Evolutionary conservation across 805 yeast species (phyloP), one percentile per base, ranked within the genome.

Genomic region (Hanseniaspora vineae): DNA sequence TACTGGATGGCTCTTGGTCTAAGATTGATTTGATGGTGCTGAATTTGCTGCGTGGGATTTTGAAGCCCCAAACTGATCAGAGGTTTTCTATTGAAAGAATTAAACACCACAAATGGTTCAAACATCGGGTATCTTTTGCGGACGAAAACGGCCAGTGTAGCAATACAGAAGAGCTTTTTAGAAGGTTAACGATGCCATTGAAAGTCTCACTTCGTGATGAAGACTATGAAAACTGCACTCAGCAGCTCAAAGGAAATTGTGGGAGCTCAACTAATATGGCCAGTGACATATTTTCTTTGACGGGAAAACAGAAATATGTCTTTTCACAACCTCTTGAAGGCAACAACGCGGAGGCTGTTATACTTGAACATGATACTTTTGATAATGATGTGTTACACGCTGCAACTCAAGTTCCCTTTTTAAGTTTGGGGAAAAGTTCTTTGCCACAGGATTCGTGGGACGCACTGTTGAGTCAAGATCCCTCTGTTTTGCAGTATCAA

Each of bases 51-150:
- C 62, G 81, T 45, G 71, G 75, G 46, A 62, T 80, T 23, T 54
- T 81, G 53, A 75, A 72, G 48, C 70, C 76, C 0, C 66, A 73
- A 31, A 75, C 80, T 1, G 55, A 50, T 1, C 61, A 66, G 39
- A 62, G 88, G 55, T 61, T 68, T 3, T 53, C 67, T 0, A 49
- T 78, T 44, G 62, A 60, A 0, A 64, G 58, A n/a, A 60, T 80
- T 3, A 61, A 69, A 45, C 55, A 59, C 6, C 83, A 79, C 54
- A 74, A 74, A 3, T 81, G 87, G 87, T 71, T 75, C 39, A 61
- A 68, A 44, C 59, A 64, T 9, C 23, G 23, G 10, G 72, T 75
- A 52, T 56, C 63, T 3, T 68, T 77, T 40, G 65, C 75, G 13
- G 66, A 71, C 42, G 55, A 61, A 2, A 64, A 68, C 37, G 83